These are phyloP conservation scores for Colletotrichum echinochloae DNA, from an alignment of 2,329 filamentous ascomycete species.

Conservation along the genomic window DNA sequence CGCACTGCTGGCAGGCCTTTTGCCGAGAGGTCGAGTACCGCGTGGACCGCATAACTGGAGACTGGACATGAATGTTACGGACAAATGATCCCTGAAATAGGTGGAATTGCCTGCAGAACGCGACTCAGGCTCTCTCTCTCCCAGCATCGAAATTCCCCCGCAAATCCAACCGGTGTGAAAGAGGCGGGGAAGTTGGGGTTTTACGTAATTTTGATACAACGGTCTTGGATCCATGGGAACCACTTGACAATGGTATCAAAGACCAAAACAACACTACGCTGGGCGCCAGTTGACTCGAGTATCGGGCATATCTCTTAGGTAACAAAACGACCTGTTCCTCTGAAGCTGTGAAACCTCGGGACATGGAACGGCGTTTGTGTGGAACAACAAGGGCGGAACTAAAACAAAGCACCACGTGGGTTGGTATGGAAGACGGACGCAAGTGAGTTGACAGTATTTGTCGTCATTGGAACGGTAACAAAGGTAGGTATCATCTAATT, in stretches of 20 bases:
- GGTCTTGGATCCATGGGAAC: neutral
- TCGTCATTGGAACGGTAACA: slow-evolving; percentile 17
- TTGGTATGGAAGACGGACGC: neutral
- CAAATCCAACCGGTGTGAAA: neutral
- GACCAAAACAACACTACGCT: neutral
- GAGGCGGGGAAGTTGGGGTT: slow-evolving; percentile 14
- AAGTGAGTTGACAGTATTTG: neutral
- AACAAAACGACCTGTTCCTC: neutral
- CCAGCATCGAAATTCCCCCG: neutral
- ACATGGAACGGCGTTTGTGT: too few species aligned
- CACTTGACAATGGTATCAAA: neutral
- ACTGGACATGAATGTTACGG: neutral
- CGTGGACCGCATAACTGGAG: slow-evolving; percentile 23
- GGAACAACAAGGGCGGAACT: too few species aligned
- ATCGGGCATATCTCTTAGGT: neutral
- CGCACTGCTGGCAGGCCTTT: slow-evolving; percentile 55
- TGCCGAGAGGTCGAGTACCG: slow-evolving; percentile 54
- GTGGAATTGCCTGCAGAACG: neutral
- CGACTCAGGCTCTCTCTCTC: too few species aligned
- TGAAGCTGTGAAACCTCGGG: too few species aligned
- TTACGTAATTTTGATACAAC: slow-evolving; percentile 6
- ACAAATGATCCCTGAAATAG: neutral
- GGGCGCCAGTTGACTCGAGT: neutral
- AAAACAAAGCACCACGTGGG: too few species aligned
- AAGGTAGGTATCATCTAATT: slow-evolving; percentile 1